Evolutionary conservation across 2,329 filamentous ascomycete species (phyloP), one percentile per base, ranked within the genome.

Genomic region (Ceratocystis albifundus): DNA sequence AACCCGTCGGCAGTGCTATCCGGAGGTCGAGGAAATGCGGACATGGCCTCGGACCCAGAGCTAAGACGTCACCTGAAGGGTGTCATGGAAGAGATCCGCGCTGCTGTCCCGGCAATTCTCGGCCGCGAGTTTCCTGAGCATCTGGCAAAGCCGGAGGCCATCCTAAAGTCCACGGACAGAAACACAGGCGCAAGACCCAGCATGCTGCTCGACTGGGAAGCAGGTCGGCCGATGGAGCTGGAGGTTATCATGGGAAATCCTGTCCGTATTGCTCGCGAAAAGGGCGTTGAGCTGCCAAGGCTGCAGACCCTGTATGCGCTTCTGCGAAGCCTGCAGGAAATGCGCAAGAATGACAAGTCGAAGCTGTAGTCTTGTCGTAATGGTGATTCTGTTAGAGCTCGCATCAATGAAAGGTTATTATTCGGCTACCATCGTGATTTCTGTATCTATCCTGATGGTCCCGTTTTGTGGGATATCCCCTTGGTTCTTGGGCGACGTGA

Each of bases 211-310:
- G 87, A 89, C 72, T 89, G 86, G 85, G 84, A 88, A 73, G 79
- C 78, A 1, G 83, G 84, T 0, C 79, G 84, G 71, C 80, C 80
- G 50, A 80, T 89, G 79, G 87, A 90, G 77, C 73, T 89, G 63
- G 87, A 89, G 74, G 87, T 88, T 45, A 88, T 89, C 50, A 72
- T 89, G 28, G 87, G 87, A 1, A 89, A 89, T 72, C 85, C 87
- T 0, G 82, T 89, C 36, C 76, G 84, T 69, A 84, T 88, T 61
- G 87, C 86, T 8, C 76, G 83, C 70, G 80, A 79, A 65, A 79
- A 80, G 63, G 86, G 86, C 0, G 80, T 85, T 4, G 82, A 86
- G 71, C 82, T 88, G 81, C 85, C 85, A 10, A 76, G 84, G 72
- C 71, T 89, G 75, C 84, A 88, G 76, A 87, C 75, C 25, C 70